A percentile compares a stretch with the other conserved stretches of the same genome.
phyloP scores from a whole-genome alignment of 2,329 filamentous ascomycete genomes.

The Xylaria sp. region DNA sequence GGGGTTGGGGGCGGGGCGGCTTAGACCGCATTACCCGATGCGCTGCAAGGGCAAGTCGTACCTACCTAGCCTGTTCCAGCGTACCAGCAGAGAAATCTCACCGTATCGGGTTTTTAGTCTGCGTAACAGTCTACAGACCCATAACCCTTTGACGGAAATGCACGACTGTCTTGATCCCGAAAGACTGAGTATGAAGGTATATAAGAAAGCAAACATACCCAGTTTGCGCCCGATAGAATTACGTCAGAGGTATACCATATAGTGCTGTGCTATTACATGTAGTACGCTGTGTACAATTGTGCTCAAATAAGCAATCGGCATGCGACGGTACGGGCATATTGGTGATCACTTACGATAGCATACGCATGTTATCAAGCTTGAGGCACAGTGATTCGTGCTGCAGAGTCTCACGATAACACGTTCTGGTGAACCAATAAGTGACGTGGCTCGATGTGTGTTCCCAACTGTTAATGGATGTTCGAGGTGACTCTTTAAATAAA shows the following conservation, averaged over 20 bases:
- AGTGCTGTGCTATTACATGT: neutral
- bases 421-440: neutral
- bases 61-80: neutral
- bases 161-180: neutral
- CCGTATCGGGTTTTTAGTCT: neutral
- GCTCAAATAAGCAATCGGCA: neutral
- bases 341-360: neutral
- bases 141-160: neutral
- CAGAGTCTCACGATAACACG: neutral
- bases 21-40: conserved; percentile 31
- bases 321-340: neutral
- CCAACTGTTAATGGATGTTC: neutral
- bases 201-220: neutral
- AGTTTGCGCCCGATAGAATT: neutral
- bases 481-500: neutral
- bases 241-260: neutral
- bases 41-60: neutral
- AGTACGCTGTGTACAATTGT: neutral
- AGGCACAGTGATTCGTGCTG: neutral
- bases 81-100: neutral
- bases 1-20: neutral
- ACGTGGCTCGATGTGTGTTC: neutral
- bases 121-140: neutral
- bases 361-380: neutral
- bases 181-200: conserved; percentile 7